Percentiles rank a stretch among this genome's conserved stretches.
These are phyloP conservation scores for Chaetomium cochliodes DNA, from an alignment of 495 filamentous ascomycete species.

Conservation along the genomic window DNA sequence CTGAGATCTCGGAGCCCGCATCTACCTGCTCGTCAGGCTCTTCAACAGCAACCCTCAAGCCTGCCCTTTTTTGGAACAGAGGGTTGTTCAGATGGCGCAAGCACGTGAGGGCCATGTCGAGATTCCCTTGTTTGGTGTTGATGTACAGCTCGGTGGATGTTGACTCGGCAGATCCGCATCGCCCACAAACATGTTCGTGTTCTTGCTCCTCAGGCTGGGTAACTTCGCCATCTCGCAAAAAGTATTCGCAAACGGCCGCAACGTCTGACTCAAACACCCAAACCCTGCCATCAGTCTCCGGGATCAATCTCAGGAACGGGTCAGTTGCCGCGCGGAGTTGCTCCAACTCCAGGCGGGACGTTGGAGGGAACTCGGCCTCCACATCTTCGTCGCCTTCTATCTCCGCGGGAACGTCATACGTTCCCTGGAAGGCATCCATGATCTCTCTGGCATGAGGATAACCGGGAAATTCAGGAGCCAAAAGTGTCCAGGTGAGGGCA, in stretches of 20 bases:
- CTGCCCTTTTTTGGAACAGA: conserved; percentile 25
- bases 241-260: conserved; percentile 21
- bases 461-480: conserved; percentile 12
- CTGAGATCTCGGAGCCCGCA: neutral
- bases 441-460: conserved; percentile 22
- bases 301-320: conserved; percentile 18
- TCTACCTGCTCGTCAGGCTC: neutral
- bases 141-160: conserved; percentile 18
- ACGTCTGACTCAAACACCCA: conserved; percentile 14
- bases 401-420: conserved; percentile 15
- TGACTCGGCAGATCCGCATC: conserved; percentile 18
- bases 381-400: neutral
- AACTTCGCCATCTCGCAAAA: conserved; percentile 13
- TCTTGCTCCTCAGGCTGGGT: conserved; percentile 7
- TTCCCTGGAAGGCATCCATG: conserved; percentile 31
- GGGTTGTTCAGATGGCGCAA: conserved; percentile 32
- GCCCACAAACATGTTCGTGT: conserved; percentile 19
- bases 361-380: conserved; percentile 16
- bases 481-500: conserved; percentile 28
- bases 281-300: neutral
- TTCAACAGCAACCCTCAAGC: neutral
- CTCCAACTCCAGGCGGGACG: conserved; percentile 23
- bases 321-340: conserved; percentile 26
- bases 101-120: conserved; percentile 28
- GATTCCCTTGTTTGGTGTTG: conserved; percentile 23